Percentiles rank a stretch among this genome's conserved stretches.
phyloP scores from a whole-genome alignment of 106 monocot genomes.

The Gastrodia elata region DNA sequence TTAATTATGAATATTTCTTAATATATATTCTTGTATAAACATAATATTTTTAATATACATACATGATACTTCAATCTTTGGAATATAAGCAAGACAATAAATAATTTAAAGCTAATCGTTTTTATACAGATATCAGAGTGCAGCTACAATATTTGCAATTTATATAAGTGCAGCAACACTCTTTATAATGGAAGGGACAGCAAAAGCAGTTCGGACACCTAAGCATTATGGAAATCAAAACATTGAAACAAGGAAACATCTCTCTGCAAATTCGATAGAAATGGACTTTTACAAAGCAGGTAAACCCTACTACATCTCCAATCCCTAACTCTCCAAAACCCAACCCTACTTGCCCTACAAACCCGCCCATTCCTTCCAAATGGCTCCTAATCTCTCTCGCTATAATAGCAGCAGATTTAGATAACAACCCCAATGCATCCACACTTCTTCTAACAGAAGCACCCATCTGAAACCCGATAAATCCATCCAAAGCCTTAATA shows the following conservation, averaged over 20 bases:
- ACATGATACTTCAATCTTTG: background rate
- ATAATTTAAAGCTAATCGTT: background rate
- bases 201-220: background rate
- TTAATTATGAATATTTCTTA: too few relatives aligned
- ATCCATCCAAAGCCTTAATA: slow-evolving; percentile 24
- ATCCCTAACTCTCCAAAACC: background rate
- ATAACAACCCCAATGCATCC: slow-evolving; percentile 20
- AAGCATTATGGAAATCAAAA: background rate
- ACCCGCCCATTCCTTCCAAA: background rate
- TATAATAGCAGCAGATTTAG: slow-evolving; percentile 24
- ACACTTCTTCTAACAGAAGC: slow-evolving; percentile 18
- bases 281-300: background rate
- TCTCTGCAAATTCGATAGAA: background rate
- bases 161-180: background rate
- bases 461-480: slow-evolving; percentile 17
- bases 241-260: background rate
- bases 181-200: background rate
- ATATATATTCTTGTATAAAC: too few relatives aligned
- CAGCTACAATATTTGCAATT: background rate
- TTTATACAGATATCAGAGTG: background rate
- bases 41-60: too few relatives aligned
- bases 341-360: background rate
- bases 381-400: slow-evolving; percentile 15
- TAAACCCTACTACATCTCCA: background rate
- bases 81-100: background rate